Evolutionary conservation across 2,329 filamentous ascomycete genomes (phyloP), one percentile per base, ranked within the genome.

Genomic region (Talaromyces sp.): DNA sequence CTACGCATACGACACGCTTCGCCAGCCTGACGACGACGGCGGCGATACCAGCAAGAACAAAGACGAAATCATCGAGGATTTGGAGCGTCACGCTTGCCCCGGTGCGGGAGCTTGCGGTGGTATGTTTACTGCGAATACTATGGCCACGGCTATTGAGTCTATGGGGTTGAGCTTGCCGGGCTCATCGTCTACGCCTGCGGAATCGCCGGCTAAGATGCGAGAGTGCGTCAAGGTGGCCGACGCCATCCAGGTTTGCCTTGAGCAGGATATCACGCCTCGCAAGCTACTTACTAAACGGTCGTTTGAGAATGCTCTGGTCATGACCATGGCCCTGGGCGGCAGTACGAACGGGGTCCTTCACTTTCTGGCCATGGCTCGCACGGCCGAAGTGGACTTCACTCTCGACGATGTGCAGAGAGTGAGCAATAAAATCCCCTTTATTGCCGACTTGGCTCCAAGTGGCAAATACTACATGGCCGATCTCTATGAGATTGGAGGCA

Each of bases 81-180:
- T 96, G 54, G 89, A 92, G 77, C 80, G 80, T 64, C 83, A 94
- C 69, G 87, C 91, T 2, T 96, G 92, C 72, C 89, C 89, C 0
- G 85, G 86, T 9, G 85, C 86, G 1, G 91, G 91, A 31, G 92
- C 90, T 0, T 96, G 91, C 65, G 91, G 91, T 53, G 91, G 92
- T 19, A 96, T 96, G 92, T 96, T 92, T 78, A 96, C 92, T 0
- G 92, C 92, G 65, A 96, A 96, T 77, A 96, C 91, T 26, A 93
- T 96, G 90, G 90, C 91, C 3, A 93, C 90, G 0, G 90, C 90
- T 14, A 91, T 96, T 65, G 91, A 96, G 78, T 90, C 90, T 48
- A 91, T 96, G 83, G 92, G 92, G 29, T 80, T 96, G 31, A 87
- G 87, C 0, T 81, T 96, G 8, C 91, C 92, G 0, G 91, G 91